Evolutionary conservation across 179 eudicot species (phyloP).

Genomic region (Beta lomatogona): DNA sequence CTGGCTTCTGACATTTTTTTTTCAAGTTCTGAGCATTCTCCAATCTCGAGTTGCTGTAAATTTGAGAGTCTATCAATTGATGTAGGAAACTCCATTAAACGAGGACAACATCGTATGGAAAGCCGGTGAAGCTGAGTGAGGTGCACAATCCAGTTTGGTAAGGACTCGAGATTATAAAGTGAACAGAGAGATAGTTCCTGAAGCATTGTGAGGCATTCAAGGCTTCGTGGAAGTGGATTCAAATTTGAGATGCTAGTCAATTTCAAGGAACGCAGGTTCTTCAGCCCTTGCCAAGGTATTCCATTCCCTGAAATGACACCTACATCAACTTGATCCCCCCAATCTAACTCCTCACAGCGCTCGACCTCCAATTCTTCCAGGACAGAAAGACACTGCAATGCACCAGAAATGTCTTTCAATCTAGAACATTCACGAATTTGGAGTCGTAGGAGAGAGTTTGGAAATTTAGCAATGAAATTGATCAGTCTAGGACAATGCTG

Average conservation of each 20-base stretch:
- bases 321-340: too few species aligned
- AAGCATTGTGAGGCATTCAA: not conserved
- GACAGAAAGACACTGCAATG: too few species aligned
- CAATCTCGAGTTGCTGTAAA: not conserved
- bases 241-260: not conserved
- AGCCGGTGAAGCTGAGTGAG: constrained; percentile 3
- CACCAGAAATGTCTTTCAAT: too few species aligned
- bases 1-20: too few species aligned
- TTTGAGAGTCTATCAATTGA: not conserved
- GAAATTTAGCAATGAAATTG: too few species aligned
- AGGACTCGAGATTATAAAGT: not conserved
- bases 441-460: too few species aligned
- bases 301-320: too few species aligned
- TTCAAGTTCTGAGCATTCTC: not conserved
- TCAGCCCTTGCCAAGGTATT: constrained; percentile 1
- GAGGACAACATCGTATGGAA: not conserved
- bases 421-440: too few species aligned
- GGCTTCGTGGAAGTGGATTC: not conserved
- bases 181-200: not conserved
- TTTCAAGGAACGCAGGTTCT: not conserved
- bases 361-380: not conserved
- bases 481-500: too few species aligned
- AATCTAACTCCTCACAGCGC: not conserved
- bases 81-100: not conserved
- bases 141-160: constrained; percentile 1